phyloP scores from a whole-genome alignment of 2,329 filamentous ascomycete genomes.

The Verticillium isaacii region DNA sequence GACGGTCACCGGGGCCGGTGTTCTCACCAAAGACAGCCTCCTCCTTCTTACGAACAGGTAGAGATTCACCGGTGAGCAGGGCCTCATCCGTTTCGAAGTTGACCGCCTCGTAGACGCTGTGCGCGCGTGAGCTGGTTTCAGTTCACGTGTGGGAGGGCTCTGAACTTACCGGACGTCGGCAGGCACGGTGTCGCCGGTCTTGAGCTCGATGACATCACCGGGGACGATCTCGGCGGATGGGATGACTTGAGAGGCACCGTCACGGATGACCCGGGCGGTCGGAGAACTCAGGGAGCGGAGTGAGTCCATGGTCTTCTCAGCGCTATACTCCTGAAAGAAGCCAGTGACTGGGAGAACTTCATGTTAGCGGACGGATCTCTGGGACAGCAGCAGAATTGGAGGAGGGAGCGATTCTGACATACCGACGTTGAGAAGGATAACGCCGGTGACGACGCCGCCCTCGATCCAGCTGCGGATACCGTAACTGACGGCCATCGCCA shows the following conservation, averaged over 20 bases:
- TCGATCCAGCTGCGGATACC: conserved; percentile 48
- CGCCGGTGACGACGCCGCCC: conserved; percentile 45
- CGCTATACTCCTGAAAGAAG: conserved; percentile 48
- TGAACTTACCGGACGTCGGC: conserved; percentile 28
- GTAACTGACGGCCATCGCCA: conserved; percentile 46
- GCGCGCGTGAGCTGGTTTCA: conserved; percentile 45
- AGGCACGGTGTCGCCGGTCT: conserved; percentile 37
- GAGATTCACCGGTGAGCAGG: conserved; percentile 57
- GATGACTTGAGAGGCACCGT: conserved; percentile 41
- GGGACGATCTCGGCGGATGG: conserved; percentile 49
- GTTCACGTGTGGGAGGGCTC: conserved; percentile 49
- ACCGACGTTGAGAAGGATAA: conserved; percentile 45
- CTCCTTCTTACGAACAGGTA: conserved; percentile 51
- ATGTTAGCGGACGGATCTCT: not conserved
- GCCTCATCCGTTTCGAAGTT: conserved; percentile 58
- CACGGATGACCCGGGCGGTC: conserved; percentile 43
- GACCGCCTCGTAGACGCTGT: conserved; percentile 40
- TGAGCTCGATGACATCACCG: conserved; percentile 53
- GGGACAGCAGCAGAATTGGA: not conserved
- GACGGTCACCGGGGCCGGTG: conserved; percentile 54
- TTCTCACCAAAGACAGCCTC: conserved; percentile 42
- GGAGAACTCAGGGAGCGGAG: conserved; percentile 43
- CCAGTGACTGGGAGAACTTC: conserved; percentile 32
- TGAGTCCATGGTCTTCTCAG: conserved; percentile 50
- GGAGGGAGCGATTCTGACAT: not conserved